Conservation (phyloP, 2,329 filamentous ascomycete species). For the Incumbomyces lentus region DNA sequence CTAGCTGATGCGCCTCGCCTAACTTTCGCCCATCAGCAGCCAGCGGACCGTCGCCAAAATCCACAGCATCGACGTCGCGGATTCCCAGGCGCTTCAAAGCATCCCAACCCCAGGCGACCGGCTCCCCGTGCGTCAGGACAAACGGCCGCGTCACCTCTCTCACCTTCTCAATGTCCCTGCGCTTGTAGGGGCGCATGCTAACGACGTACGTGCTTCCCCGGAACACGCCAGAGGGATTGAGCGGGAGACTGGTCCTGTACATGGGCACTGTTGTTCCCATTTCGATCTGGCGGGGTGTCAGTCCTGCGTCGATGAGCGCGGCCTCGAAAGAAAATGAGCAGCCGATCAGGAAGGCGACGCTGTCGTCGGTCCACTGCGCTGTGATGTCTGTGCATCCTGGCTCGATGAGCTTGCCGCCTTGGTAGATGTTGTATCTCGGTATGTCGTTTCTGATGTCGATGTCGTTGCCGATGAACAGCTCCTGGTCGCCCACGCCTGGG, state of each 20-base stretch:
- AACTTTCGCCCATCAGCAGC: slow-evolving; percentile 26
- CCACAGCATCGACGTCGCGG: slow-evolving; percentile 39
- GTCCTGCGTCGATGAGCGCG: slow-evolving; percentile 41
- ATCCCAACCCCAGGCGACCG: slow-evolving; percentile 56
- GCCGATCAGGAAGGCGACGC: slow-evolving; percentile 54
- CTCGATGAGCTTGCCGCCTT: slow-evolving; percentile 34
- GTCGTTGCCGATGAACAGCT: slow-evolving; percentile 21
- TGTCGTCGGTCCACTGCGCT: slow-evolving; percentile 44
- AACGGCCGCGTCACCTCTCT: slow-evolving; percentile 47
- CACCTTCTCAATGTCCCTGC: slow-evolving; percentile 41
- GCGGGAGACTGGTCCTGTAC: slow-evolving; percentile 48
- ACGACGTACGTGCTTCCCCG: slow-evolving; percentile 46
- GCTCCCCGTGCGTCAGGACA: slow-evolving; percentile 51
- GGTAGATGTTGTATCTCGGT: slow-evolving; percentile 50
- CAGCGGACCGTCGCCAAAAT: slow-evolving; percentile 47
- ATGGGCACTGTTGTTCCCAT: slow-evolving; percentile 47
- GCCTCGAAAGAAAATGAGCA: slow-evolving; percentile 56
- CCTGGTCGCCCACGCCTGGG: slow-evolving; percentile 19
- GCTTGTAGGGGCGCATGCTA: slow-evolving; percentile 51
- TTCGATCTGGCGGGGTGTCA: slow-evolving; percentile 42
- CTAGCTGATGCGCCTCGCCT: slow-evolving; percentile 18
- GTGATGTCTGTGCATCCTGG: slow-evolving; percentile 35
- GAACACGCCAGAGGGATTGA: slow-evolving; percentile 51
- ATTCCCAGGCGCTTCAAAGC: slow-evolving; percentile 45
- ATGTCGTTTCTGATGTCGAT: slow-evolving; percentile 50